phyloP scores from a whole-genome alignment of 192 early-diverging fungal genomes.

The Rhizophlyctis rosea region DNA sequence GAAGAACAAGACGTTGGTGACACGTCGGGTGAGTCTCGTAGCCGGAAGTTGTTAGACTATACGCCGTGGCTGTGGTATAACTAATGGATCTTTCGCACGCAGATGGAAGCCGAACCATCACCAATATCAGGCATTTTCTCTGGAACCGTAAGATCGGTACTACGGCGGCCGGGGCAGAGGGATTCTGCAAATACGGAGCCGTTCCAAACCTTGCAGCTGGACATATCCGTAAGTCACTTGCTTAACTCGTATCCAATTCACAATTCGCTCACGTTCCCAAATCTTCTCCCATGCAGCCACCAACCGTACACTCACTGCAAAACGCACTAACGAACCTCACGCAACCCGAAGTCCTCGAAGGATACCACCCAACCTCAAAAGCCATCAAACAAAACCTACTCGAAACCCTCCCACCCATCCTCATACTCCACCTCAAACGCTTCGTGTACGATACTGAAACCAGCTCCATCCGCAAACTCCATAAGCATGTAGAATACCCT shows the following conservation, averaged over 20 bases:
- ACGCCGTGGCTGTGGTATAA: conserved; percentile 1
- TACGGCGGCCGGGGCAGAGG: conserved; percentile 67
- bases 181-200: conserved; percentile 85
- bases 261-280: conserved; percentile 6
- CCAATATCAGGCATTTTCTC: conserved; percentile 87
- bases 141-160: conserved; percentile 72
- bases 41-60: not conserved
- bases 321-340: conserved; percentile 82
- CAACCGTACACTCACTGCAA: conserved; percentile 71
- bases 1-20: conserved; percentile 72
- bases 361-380: conserved; percentile 49
- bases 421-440: conserved; percentile 92
- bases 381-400: conserved; percentile 84
- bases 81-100: conserved; percentile 13
- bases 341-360: conserved; percentile 75
- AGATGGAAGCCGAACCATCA: conserved; percentile 65
- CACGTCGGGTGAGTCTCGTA: conserved; percentile 45
- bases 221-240: conserved; percentile 66
- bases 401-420: conserved; percentile 80
- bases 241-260: conserved; percentile 17
- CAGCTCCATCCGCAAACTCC: conserved; percentile 78
- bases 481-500: conserved; percentile 78
- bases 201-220: conserved; percentile 82
- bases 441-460: conserved; percentile 76
- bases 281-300: conserved; percentile 33